These are phyloP conservation scores for Tephrocybe sp. DNA, from an alignment of 768 basidiomycete species.

Conservation along the genomic window DNA sequence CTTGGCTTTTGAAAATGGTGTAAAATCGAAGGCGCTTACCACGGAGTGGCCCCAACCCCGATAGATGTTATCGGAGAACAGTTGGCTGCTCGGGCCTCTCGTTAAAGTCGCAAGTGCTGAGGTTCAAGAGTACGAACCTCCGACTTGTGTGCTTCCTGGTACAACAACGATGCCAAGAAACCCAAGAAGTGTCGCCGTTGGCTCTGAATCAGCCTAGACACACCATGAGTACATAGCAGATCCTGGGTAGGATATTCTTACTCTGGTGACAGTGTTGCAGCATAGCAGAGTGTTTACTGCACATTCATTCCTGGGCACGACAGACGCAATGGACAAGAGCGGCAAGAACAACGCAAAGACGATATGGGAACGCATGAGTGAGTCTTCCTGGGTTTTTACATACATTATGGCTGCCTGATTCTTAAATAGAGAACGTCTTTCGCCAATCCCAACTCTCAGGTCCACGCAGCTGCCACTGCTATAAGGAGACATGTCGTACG, in stretches of 20 bases:
- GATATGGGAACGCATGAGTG: too few species aligned
- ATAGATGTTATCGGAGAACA: neutral
- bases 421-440: too few species aligned
- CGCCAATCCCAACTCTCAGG: too few species aligned
- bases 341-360: too few species aligned
- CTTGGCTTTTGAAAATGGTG: too few species aligned
- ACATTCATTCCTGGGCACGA: neutral
- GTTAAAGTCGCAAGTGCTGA: neutral
- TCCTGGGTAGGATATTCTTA: neutral
- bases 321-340: neutral
- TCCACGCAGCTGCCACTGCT: too few species aligned
- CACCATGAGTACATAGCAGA: too few species aligned
- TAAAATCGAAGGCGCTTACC: neutral
- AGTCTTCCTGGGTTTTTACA: too few species aligned
- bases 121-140: neutral
- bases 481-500: too few species aligned
- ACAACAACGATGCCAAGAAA: neutral
- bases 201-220: conserved; percentile 1
- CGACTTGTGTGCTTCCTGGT: neutral
- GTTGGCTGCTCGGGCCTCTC: neutral
- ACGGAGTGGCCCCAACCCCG: neutral
- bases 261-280: neutral
- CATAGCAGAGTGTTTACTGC: neutral
- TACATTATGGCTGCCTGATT: too few species aligned
- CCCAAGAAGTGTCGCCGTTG: neutral